These are phyloP conservation scores for Hypoxylon cercidicola DNA, from an alignment of 495 filamentous ascomycete species.

Conservation along the genomic window DNA sequence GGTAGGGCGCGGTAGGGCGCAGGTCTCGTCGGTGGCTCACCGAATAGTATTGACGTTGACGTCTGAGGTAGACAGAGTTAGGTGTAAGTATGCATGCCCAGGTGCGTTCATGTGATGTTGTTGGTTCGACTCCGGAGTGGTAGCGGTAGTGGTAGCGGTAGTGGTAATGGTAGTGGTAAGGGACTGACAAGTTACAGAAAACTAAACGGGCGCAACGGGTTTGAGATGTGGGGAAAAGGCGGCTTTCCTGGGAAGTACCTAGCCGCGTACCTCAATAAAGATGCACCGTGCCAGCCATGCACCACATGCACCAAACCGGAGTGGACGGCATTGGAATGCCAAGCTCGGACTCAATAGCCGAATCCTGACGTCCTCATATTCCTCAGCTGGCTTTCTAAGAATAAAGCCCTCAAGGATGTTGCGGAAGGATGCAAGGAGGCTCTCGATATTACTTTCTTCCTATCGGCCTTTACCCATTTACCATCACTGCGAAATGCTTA, in stretches of 20 bases:
- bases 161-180: too few species aligned
- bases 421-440: too few species aligned
- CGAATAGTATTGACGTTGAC: neutral
- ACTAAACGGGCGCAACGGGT: conserved; percentile 18
- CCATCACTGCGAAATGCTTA: too few species aligned
- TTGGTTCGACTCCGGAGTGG: conserved; percentile 16
- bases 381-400: too few species aligned
- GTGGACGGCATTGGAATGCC: conserved; percentile 35
- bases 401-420: too few species aligned
- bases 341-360: conserved; percentile 21
- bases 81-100: neutral
- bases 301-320: conserved; percentile 8
- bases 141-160: too few species aligned
- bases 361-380: conserved; percentile 12
- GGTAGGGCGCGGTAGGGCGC: neutral
- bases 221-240: conserved; percentile 39
- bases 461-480: too few species aligned
- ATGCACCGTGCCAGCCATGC: too few species aligned
- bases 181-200: neutral
- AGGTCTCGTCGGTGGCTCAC: conserved; percentile 6
- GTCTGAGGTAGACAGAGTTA: conserved; percentile 1
- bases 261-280: conserved; percentile 7
- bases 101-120: conserved; percentile 1
- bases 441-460: too few species aligned
- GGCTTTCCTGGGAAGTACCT: conserved; percentile 5